Percentiles rank a stretch among this genome's conserved stretches.
These are phyloP conservation scores for Coemansia sp. DNA, from an alignment of 192 early-diverging fungal species.

Conservation along the genomic window DNA sequence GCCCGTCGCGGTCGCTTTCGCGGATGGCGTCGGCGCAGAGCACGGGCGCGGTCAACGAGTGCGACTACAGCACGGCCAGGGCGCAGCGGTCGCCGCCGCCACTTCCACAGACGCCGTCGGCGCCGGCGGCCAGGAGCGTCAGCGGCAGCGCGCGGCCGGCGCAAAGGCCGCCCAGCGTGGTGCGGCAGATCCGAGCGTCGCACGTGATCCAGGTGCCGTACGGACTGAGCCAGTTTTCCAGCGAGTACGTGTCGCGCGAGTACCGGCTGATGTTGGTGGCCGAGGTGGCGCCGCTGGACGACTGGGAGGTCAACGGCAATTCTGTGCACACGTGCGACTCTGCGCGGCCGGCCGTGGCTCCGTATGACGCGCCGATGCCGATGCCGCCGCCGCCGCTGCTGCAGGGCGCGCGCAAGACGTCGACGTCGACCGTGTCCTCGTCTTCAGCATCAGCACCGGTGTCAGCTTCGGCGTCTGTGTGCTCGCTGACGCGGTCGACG, in stretches of 20 bases:
- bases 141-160: background rate
- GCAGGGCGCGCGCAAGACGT: slow-evolving; percentile 1
- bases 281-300: slow-evolving; percentile 36
- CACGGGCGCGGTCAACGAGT: background rate
- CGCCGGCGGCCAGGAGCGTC: background rate
- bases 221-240: slow-evolving; percentile 50
- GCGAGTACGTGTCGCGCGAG: slow-evolving; percentile 50
- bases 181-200: slow-evolving; percentile 43
- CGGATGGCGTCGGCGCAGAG: background rate
- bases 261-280: slow-evolving; percentile 51
- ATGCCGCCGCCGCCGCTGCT: slow-evolving; percentile 2
- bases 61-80: background rate
- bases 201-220: slow-evolving; percentile 37
- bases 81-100: background rate
- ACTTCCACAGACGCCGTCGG: background rate
- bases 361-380: background rate
- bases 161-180: slow-evolving; percentile 4
- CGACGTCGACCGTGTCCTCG: background rate
- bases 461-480: background rate
- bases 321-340: slow-evolving; percentile 20
- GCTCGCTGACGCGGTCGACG: background rate
- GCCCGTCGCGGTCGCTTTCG: slow-evolving; percentile 13
- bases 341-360: background rate
- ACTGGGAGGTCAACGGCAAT: slow-evolving; percentile 11
- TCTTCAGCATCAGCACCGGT: slow-evolving; percentile 1